These are phyloP conservation scores for Exophiala aquamarina DNA, from an alignment of 2,329 filamentous ascomycete genomes.

Conservation along the genomic window DNA sequence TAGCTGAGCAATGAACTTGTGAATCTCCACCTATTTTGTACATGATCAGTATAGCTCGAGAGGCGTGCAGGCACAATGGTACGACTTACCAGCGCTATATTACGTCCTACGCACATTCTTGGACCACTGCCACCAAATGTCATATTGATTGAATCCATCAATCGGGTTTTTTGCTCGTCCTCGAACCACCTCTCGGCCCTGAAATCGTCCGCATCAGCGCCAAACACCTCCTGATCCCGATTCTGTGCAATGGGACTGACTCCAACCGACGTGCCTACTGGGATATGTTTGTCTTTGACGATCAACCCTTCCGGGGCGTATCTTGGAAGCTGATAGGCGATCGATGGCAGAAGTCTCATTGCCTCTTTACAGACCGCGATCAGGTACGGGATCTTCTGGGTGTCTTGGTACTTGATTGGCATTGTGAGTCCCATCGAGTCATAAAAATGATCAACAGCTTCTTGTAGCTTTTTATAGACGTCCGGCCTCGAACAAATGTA, in stretches of 20 bases:
- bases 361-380: slow-evolving; percentile 49
- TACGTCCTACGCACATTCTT: slow-evolving; percentile 4
- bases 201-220: slow-evolving; percentile 16
- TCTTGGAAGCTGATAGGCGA: slow-evolving; percentile 27
- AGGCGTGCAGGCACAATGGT: not conserved
- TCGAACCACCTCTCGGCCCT: slow-evolving; percentile 38
- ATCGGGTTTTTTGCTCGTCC: not conserved
- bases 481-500: not conserved
- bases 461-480: not conserved
- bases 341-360: slow-evolving; percentile 46
- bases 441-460: not conserved
- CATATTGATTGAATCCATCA: not conserved
- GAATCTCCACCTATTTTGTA: slow-evolving; percentile 1
- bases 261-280: slow-evolving; percentile 11
- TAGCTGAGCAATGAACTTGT: slow-evolving; percentile 4
- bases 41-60: too few species aligned
- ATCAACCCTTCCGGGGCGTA: slow-evolving; percentile 45
- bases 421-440: slow-evolving; percentile 60
- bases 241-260: not conserved
- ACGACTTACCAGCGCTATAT: slow-evolving; percentile 4
- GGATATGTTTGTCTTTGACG: slow-evolving; percentile 31
- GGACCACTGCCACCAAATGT: slow-evolving; percentile 5
- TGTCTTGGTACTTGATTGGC: slow-evolving; percentile 66
- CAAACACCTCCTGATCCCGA: slow-evolving; percentile 12
- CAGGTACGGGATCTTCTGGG: slow-evolving; percentile 41